Evolutionary conservation across 257 asterid genomes (phyloP), one percentile per base, ranked within the genome.

Genomic region (Eustoma russellianum): DNA sequence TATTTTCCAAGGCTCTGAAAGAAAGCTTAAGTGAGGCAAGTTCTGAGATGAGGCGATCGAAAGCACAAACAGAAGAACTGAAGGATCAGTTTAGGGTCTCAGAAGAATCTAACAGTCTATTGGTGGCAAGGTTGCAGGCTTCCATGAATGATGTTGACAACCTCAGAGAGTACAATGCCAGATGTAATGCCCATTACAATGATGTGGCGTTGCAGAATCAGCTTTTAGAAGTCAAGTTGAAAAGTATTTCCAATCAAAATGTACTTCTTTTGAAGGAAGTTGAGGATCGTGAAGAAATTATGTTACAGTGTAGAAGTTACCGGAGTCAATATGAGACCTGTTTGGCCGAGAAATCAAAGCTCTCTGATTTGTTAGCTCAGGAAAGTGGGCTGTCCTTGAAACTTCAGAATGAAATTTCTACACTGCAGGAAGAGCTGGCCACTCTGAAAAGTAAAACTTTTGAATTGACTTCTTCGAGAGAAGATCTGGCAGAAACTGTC

Each of bases 181-280:
- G 74, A 59, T 78, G 80, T 72, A 65, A 75, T 65, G 77, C 80
- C 47, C 79, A 70, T 58, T 71, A 57, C 55, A 74, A 71, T 65
- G 94, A 87, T 55, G 40, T 82, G 80, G 75, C 81, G 68, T 52
- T 72, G 73, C 83, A 79, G 63, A 88, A 85, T 72, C 86, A 76
- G 54, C 71, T 62, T 58, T 68, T 83, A 55, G 95, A 80, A 76
- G 83, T 81, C 49, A 77, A 81, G 63, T 60, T 87, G 40, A 60
- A 19, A 64, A 77, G 59, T 46, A 33, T 75, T 55, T 62, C 77
- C 0, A 61, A 68, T 66, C 89, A 79, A 64, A 86, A 80, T 55
- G 30, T 65, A 70, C 80, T 78, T 52, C 80, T 86, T 57, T 46
- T 63, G 17, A 69, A 78, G 79, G 77, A 84, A 79, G 64, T 83